Conservation (phyloP, 371 early-diverging fungal species). For the Saksenaea vasiformis region DNA sequence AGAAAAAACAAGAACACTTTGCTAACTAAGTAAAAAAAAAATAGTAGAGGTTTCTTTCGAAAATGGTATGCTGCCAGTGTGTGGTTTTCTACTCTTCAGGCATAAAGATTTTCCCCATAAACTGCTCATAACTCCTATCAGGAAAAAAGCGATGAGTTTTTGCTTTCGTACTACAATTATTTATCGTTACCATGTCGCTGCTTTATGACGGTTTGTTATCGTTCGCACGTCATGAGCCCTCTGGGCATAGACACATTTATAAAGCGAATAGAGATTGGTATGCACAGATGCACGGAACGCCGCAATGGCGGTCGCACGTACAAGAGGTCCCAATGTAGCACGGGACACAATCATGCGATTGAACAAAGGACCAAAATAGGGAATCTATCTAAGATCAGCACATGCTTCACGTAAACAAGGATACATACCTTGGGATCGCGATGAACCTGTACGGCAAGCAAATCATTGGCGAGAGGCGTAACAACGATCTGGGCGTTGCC, state of each 20-base stretch:
- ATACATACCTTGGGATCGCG: conserved; percentile 69
- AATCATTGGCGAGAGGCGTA: conserved; percentile 70
- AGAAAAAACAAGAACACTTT: not conserved
- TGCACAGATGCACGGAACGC: conserved; percentile 61
- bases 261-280: conserved; percentile 50
- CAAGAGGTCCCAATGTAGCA: conserved; percentile 75
- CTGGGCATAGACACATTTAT: conserved; percentile 53
- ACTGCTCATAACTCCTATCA: conserved; percentile 51
- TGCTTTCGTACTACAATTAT: not conserved
- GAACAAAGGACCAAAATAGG: conserved; percentile 85
- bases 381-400: conserved; percentile 41
- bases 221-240: conserved; percentile 60
- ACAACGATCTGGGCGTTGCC: conserved; percentile 94
- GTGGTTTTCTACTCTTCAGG: conserved; percentile 39
- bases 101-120: conserved; percentile 57
- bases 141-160: conserved; percentile 6
- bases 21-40: not conserved
- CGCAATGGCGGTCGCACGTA: conserved; percentile 83
- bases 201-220: conserved; percentile 63
- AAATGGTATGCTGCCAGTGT: not conserved
- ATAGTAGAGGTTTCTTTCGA: not conserved
- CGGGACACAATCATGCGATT: conserved; percentile 81
- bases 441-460: conserved; percentile 75
- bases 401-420: not conserved
- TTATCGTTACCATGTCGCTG: conserved; percentile 49